Conservation (phyloP, 805 yeast genomes). For the Kregervanrija delftensis region DNA sequence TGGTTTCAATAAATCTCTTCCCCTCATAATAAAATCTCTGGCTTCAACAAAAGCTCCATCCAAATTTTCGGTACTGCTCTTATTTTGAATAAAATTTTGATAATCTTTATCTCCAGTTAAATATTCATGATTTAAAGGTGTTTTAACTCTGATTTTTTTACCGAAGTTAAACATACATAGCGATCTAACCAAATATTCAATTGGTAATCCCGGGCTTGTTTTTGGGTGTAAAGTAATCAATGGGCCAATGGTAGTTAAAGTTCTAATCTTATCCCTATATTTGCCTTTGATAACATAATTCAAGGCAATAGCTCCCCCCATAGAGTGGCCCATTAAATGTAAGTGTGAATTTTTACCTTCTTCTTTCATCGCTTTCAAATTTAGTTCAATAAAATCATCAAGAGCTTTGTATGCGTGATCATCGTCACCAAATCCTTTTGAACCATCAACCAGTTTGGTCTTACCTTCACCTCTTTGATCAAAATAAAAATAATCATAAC, state of each 20-base stretch:
- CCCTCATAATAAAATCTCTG: conserved; percentile 57
- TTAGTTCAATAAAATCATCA: conserved; percentile 45
- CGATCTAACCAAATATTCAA: conserved; percentile 36
- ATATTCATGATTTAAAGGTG: conserved; percentile 48
- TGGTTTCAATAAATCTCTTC: conserved; percentile 40
- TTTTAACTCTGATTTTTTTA: conserved; percentile 35
- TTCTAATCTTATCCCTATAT: conserved; percentile 37
- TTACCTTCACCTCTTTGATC: conserved; percentile 75
- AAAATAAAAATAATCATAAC: conserved; percentile 61
- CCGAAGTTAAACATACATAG: conserved; percentile 40
- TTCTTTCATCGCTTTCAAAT: conserved; percentile 28
- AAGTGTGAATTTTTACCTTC: conserved; percentile 31
- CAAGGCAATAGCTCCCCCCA: conserved; percentile 73
- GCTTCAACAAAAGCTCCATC: conserved; percentile 50
- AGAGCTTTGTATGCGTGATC: conserved; percentile 50
- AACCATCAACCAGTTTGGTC: conserved; percentile 44
- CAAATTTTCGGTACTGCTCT: conserved; percentile 36
- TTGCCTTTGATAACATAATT: conserved; percentile 57
- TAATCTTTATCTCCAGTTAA: conserved; percentile 44
- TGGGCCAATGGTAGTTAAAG: conserved; percentile 52
- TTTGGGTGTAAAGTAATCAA: conserved; percentile 50
- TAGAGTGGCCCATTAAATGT: conserved; percentile 61
- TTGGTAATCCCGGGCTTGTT: conserved; percentile 44
- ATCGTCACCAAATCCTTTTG: conserved; percentile 53
- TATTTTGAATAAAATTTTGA: conserved; percentile 36